Evolutionary conservation across 2,329 filamentous ascomycete species (phyloP), one percentile per base, ranked within the genome.

Genomic region (Fusarium foetens): DNA sequence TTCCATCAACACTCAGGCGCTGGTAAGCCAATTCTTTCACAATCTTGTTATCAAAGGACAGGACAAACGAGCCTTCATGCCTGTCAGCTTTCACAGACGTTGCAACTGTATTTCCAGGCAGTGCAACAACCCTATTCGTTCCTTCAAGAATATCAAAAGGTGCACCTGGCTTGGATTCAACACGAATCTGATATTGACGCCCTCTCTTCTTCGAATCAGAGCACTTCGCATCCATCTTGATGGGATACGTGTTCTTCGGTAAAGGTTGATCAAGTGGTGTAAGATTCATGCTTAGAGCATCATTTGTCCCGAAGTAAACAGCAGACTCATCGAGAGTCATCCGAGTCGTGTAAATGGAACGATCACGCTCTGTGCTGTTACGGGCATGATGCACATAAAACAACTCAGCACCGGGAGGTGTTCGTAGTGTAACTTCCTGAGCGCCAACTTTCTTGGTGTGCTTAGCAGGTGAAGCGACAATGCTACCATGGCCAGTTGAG

Each of bases 321-420:
- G 61, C 70, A 6, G 65, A 63, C 3, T 74, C 66, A 23, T 78
- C 55, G 3, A 81, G 71, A 7, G 42, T 73, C 78, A 81, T 76
- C 21, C 80, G 78, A 8, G 80, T 81, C 1, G 79, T 79, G 63
- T 80, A 81, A 27, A 81, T 72, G 6, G 79, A 77, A 3, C 80
- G 72, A 43, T 61, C 70, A 2, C 46, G 60, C 1, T 70, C 63
- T 7, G 80, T 81, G 49, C 69, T 70, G 23, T 81, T 81, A 11
- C 80, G 75, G 7, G 68, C 80, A 54, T 81, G 80, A 29, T 81
- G 80, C 1, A 81, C 75, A 42, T 81, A 81, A 36, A 81, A 81
- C 1, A 81, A 75, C 71, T 81, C 80, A 6, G 79, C 64, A 8
- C 76, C 80, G 2, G 71, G 29, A 2, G 78, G 75, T 5, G 79